Base-by-base conservation (phyloP, 192 early-diverging fungal species). In the Umbelopsis sp. region DNA sequence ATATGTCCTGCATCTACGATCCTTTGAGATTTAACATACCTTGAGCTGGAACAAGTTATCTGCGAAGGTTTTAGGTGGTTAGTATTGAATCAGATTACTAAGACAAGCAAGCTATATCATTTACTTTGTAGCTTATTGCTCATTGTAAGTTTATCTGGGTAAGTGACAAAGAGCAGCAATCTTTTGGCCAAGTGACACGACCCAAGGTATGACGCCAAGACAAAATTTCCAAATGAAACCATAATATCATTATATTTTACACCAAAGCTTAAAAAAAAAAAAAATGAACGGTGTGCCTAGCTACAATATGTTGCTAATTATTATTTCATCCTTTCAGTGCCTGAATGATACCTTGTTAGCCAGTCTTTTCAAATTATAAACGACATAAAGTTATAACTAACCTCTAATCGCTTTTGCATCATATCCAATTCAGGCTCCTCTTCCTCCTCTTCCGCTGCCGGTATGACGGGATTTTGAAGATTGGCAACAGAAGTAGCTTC, bases 351-450 rank as follows among this genome's bases (percentile, higher is more conserved):
- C 0, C 35, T 2, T 18, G 18, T 35, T 1, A 35, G 33, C 13
- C 25, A 16, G 18, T 16, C 21, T 18, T 2, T 61, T 8, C 10
- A 35, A 13, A 33, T 51, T 13, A 41, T 20, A 30, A 53, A 44
- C 21, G 8, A 20, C 21, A 52, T 41, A 41, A 0, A 41, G 33
- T 67, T 84, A 55, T 91, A 86, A 22, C 93, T 83, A 46, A 92
- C 94, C 70, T 93, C 87, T 68, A 97, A 78, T n/a, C 95, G 88
- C 47, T 89, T 85, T 50, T 91, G 88, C 94, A 97, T 97, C 35
- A 87, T 85, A 65, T 95, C 91, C 50, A 95, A 61, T 71, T 93
- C 92, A 18, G 88, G 84, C 41, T 91, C 93, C 20, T 87, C 85
- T 67, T 90, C 93, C 37, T 87, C 83, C 30, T 88, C 87, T 12